phyloP scores from a whole-genome alignment of 805 yeast species.

The Suhomyces emberorum region DNA sequence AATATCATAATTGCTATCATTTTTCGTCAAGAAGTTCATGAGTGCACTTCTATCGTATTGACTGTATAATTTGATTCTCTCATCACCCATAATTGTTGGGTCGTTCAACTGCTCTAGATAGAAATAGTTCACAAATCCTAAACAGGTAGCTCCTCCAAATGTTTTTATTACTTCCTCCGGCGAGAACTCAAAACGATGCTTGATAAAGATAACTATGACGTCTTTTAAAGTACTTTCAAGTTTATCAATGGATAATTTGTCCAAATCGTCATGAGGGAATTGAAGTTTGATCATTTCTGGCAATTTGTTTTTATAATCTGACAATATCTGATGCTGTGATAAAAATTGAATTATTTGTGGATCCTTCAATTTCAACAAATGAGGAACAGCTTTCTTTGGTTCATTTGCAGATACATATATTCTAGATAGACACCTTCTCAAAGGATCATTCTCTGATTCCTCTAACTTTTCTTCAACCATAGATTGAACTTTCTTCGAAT shows the following conservation, averaged over 20 bases:
- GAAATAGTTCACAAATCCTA: conserved; percentile 55
- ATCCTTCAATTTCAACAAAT: conserved; percentile 57
- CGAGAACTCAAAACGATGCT: conserved; percentile 60
- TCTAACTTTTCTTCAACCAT: conserved; percentile 47
- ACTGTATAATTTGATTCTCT: conserved; percentile 62
- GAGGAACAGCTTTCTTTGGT: conserved; percentile 61
- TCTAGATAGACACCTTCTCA: conserved; percentile 47
- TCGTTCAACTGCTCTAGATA: conserved; percentile 69
- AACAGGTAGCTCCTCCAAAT: conserved; percentile 27
- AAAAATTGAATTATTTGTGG: conserved; percentile 54
- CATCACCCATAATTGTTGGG: conserved; percentile 58
- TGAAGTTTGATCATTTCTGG: conserved; percentile 50
- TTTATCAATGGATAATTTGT: conserved; percentile 37
- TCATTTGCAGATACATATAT: conserved; percentile 57
- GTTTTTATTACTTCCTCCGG: conserved; percentile 50
- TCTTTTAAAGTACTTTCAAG: conserved; percentile 40
- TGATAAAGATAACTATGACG: conserved; percentile 54
- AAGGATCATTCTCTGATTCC: conserved; percentile 13
- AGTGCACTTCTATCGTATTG: conserved; percentile 54
- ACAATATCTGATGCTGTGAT: conserved; percentile 59
- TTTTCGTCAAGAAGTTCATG: conserved; percentile 57
- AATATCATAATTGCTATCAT: conserved; percentile 56
- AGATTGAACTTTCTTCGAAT: conserved; percentile 40
- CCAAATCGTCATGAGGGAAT: conserved; percentile 35
- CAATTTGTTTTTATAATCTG: conserved; percentile 44